Evolutionary conservation across 2,329 filamentous ascomycete genomes (phyloP).

Genomic region (Magnaporthiopsis poae): DNA sequence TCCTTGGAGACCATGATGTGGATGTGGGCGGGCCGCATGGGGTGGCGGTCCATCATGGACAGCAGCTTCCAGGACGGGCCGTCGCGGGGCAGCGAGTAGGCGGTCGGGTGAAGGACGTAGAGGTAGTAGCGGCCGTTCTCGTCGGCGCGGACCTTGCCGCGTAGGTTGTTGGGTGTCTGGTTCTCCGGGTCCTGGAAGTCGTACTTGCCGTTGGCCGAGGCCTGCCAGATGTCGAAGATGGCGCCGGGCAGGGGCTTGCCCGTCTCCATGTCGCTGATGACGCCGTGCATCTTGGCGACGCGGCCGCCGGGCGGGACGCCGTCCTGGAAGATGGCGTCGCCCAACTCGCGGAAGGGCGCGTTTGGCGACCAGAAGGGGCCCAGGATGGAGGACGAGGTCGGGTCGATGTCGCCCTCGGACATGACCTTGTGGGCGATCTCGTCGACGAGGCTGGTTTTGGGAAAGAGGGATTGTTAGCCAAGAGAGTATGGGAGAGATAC

Average conservation of each 20-base stretch:
- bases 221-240: conserved; percentile 70
- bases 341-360: conserved; percentile 60
- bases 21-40: conserved; percentile 49
- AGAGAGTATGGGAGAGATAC: neutral
- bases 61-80: conserved; percentile 46
- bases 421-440: conserved; percentile 66
- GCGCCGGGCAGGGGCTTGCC: conserved; percentile 56
- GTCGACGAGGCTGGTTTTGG: conserved; percentile 50
- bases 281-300: conserved; percentile 56
- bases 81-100: conserved; percentile 29
- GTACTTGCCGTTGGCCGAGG: conserved; percentile 58
- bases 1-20: conserved; percentile 41
- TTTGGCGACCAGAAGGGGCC: conserved; percentile 76
- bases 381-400: conserved; percentile 69
- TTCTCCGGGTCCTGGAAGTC: conserved; percentile 61
- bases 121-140: conserved; percentile 52
- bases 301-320: conserved; percentile 39
- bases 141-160: conserved; percentile 56
- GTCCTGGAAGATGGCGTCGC: conserved; percentile 51
- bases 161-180: conserved; percentile 52
- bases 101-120: conserved; percentile 46
- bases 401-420: conserved; percentile 37
- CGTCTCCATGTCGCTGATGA: conserved; percentile 44
- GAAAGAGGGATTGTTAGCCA: neutral
- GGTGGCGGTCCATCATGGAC: conserved; percentile 43